Percentiles rank a stretch among this genome's conserved stretches.
These are phyloP conservation scores for Kappamyces sp. DNA, from an alignment of 192 early-diverging fungal genomes.

Conservation along the genomic window DNA sequence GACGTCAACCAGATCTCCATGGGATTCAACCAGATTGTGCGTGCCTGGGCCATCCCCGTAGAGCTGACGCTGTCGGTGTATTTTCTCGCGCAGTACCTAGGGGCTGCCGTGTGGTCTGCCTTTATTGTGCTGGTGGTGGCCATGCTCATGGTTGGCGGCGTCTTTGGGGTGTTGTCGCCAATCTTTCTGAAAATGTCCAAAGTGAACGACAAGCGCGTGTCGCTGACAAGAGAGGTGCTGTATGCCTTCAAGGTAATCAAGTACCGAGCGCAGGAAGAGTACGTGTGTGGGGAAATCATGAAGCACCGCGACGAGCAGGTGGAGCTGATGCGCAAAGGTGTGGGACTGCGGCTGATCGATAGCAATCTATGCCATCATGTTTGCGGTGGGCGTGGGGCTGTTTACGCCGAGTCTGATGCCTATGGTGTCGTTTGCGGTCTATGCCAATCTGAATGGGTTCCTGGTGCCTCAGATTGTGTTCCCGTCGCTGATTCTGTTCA, in stretches of 20 bases:
- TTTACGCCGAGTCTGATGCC: conserved; percentile 10
- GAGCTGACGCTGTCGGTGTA: conserved; percentile 10
- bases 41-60: neutral
- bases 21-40: neutral
- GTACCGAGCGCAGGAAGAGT: conserved; percentile 23
- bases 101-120: conserved; percentile 17
- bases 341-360: neutral
- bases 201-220: conserved; percentile 19
- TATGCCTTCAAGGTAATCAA: conserved; percentile 33
- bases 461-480: conserved; percentile 9
- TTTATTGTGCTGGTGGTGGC: neutral
- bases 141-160: neutral
- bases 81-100: conserved; percentile 4
- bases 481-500: conserved; percentile 5
- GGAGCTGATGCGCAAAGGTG: neutral
- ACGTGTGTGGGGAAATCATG: conserved; percentile 15
- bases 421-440: conserved; percentile 7
- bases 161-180: neutral
- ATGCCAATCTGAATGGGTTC: neutral
- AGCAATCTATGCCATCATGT: neutral
- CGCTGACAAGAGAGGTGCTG: conserved; percentile 24
- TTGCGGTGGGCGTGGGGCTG: conserved; percentile 2
- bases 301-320: conserved; percentile 12
- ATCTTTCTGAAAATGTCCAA: conserved; percentile 5
- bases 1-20: neutral